Evolutionary conservation across 768 basidiomycete species (phyloP), one percentile per base, ranked within the genome.

Genomic region (Lentinula sp.): DNA sequence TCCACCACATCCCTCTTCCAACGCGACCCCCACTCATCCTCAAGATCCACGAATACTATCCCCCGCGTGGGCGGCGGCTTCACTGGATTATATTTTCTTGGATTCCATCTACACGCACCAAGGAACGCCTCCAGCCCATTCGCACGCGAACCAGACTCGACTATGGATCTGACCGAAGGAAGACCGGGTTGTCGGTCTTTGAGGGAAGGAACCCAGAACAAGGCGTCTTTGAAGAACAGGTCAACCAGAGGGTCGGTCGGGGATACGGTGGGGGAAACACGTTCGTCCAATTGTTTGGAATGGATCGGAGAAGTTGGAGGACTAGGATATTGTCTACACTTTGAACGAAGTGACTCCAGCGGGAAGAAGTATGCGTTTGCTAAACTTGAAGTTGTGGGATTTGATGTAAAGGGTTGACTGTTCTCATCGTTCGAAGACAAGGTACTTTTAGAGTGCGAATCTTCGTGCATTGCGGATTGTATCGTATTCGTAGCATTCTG

Each of bases 71-170:
- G 45, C 15, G 57, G 57, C 32, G 43, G 20, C 9, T 28, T 4
- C 5, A 43, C 23, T 10, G 55, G 18, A 23, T 28, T 9, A 39
- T 43, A 28, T 9, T 43, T 16, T 28, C 39, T 32, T 23, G n/a
- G 55, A 41, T 56, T 41, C 59, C 59, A 60, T 32, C 59, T 18
- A 45, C 59, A 60, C n/a, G 49, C 59, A 36, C 12, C 39, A 15
- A 60, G 28, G 13, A 60, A 52, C 13, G 59, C 48, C 4, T 60
- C 35, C 16, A 60, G 18, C 18, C 32, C 13, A 28, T 53, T 23
- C 23, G 52, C n/a, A 15, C n/a, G 48, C 10, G 15, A 39, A 41
- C 41, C 23, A 41, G 35, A 32, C 9, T 42, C 35, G 23, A 52
- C 50, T n/a, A 52, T 33, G n/a, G 33, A 4, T 41, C 41, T 60